Evolutionary conservation across 1,139 yeast genomes (phyloP).

Genomic region (Pichia sp.): DNA sequence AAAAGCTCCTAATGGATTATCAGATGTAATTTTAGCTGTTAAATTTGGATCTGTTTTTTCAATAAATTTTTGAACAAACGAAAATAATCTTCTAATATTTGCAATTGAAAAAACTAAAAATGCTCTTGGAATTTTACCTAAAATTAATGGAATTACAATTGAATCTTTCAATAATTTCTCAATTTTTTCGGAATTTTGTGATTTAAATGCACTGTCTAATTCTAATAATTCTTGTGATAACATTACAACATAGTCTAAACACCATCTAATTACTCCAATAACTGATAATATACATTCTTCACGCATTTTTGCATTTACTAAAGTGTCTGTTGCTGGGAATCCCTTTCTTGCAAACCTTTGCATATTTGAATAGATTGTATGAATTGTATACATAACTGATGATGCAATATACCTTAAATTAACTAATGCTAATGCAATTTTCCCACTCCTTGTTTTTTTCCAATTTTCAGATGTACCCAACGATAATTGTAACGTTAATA

Average conservation of each 20-base stretch:
- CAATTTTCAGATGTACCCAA: conserved; percentile 53
- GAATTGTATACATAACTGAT: conserved; percentile 66
- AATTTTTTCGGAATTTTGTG: conserved; percentile 18
- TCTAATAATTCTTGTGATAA: conserved; percentile 60
- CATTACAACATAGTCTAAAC: conserved; percentile 60
- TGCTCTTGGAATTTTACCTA: conserved; percentile 67
- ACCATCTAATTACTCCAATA: conserved; percentile 74
- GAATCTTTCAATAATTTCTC: conserved; percentile 21
- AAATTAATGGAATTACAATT: conserved; percentile 44
- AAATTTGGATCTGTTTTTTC: conserved; percentile 29
- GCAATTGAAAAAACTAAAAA: conserved; percentile 64
- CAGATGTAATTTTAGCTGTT: conserved; percentile 23
- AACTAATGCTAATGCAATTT: conserved; percentile 61
- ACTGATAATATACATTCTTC: conserved; percentile 55
- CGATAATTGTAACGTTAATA: conserved; percentile 57
- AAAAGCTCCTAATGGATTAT: conserved; percentile 28
- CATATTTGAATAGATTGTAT: conserved; percentile 52
- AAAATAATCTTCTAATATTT: conserved; percentile 62
- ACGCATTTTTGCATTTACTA: conserved; percentile 49
- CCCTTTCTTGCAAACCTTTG: conserved; percentile 36
- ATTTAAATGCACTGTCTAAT: conserved; percentile 23
- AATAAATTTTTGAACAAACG: conserved; percentile 36
- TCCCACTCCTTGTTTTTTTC: conserved; percentile 43
- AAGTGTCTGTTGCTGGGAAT: conserved; percentile 35
- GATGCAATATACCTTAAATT: conserved; percentile 68